Conservation (phyloP, 495 filamentous ascomycete species). For the Aspergillus mulundensis region DNA sequence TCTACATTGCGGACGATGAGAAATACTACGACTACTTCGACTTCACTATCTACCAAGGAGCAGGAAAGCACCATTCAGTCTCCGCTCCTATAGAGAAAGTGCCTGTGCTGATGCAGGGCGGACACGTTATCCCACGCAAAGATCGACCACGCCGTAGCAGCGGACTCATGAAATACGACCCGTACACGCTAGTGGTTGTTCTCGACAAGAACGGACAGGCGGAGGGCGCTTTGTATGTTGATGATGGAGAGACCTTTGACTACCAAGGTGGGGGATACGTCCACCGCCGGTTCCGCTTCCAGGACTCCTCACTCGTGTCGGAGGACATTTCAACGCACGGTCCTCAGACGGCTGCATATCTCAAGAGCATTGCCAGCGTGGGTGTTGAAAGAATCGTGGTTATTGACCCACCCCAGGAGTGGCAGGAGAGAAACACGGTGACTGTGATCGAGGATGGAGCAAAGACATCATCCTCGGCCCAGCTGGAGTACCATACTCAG, state of each 20-base stretch:
- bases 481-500: conserved; percentile 58
- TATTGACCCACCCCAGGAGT: conserved; percentile 68
- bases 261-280: conserved; percentile 82
- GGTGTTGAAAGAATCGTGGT: conserved; percentile 78
- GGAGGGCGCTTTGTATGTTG: conserved; percentile 79
- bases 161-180: conserved; percentile 88
- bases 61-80: conserved; percentile 63
- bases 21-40: conserved; percentile 94
- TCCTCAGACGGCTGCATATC: conserved; percentile 65
- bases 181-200: conserved; percentile 83
- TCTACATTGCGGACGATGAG: conserved; percentile 83
- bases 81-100: conserved; percentile 78
- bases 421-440: conserved; percentile 65
- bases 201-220: conserved; percentile 68
- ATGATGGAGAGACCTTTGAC: conserved; percentile 91
- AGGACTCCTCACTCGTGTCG: conserved; percentile 49
- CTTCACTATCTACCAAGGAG: conserved; percentile 66
- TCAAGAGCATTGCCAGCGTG: conserved; percentile 72
- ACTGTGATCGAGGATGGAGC: conserved; percentile 65
- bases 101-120: conserved; percentile 85
- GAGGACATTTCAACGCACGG: conserved; percentile 44
- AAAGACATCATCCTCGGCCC: conserved; percentile 49
- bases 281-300: conserved; percentile 70
- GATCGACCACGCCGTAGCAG: conserved; percentile 81
- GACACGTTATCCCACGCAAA: conserved; percentile 85